phyloP scores from a whole-genome alignment of 768 basidiomycete species.

The Tricholomella constricta region DNA sequence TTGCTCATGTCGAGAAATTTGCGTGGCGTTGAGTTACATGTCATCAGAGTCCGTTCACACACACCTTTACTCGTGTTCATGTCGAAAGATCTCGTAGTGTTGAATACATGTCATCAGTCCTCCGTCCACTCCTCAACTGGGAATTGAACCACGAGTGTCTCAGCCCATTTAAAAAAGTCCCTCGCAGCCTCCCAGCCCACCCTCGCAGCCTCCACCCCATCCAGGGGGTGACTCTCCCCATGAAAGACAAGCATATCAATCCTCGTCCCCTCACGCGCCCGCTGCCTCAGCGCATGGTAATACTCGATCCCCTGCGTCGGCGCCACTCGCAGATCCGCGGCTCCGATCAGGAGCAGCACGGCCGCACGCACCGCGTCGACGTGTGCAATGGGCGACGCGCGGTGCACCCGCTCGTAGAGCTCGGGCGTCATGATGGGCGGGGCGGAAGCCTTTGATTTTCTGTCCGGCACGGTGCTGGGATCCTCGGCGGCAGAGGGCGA shows the following conservation, averaged over 20 bases:
- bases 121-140: neutral
- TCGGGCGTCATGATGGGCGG: constrained; percentile 45
- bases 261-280: constrained; percentile 17
- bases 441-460: constrained; percentile 8
- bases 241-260: constrained; percentile 64
- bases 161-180: constrained; percentile 46
- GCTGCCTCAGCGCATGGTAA: constrained; percentile 65
- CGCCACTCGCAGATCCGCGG: constrained; percentile 61
- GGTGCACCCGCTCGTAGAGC: constrained; percentile 43
- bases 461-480: neutral
- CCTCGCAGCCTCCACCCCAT: constrained; percentile 62
- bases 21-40: no score
- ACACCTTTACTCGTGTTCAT: no score
- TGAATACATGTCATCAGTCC: no score
- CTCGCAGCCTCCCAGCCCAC: constrained; percentile 52
- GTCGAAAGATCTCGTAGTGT: no score
- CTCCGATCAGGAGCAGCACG: constrained; percentile 61
- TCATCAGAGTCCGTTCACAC: no score
- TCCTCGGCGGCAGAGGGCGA: constrained; percentile 22
- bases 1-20: no score
- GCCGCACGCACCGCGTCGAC: constrained; percentile 52
- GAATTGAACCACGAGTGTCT: constrained; percentile 5
- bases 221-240: constrained; percentile 63
- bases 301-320: constrained; percentile 62
- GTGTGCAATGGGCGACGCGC: constrained; percentile 57